phyloP scores from a whole-genome alignment of 2,329 filamentous ascomycete genomes.

The Penicillium sp. region DNA sequence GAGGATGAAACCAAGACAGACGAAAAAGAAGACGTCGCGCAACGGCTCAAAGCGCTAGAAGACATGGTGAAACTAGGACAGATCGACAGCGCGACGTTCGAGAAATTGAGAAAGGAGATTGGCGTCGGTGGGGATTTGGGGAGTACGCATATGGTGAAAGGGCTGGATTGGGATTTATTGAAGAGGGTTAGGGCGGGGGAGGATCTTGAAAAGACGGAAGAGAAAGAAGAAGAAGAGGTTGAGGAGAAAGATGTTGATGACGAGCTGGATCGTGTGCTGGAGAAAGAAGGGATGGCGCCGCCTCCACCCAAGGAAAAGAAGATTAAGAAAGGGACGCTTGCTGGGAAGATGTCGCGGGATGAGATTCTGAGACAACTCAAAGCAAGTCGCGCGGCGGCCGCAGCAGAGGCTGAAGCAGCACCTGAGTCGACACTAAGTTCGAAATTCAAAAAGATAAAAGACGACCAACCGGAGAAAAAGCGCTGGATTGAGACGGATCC shows the following conservation, averaged over 20 bases:
- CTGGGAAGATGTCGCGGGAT: constrained; percentile 53
- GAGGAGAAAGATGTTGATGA: constrained; percentile 55
- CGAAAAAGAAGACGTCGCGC: constrained; percentile 54
- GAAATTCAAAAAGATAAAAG: constrained; percentile 53
- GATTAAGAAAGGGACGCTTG: constrained; percentile 49
- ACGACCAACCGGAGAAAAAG: constrained; percentile 45
- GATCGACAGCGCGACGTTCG: constrained; percentile 76
- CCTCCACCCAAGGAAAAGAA: constrained; percentile 33
- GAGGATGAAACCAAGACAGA: constrained; percentile 39
- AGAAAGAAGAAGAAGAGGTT: constrained; percentile 26
- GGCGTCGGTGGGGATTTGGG: constrained; percentile 71
- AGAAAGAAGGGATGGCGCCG: constrained; percentile 30
- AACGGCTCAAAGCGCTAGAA: constrained; percentile 72
- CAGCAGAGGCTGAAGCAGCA: constrained; percentile 34
- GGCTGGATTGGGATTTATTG: constrained; percentile 76
- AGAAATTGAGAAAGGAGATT: constrained; percentile 69
- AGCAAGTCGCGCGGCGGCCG: constrained; percentile 43
- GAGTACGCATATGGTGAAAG: constrained; percentile 86
- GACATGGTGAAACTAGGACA: constrained; percentile 77
- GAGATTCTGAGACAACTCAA: constrained; percentile 59
- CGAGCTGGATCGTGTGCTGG: constrained; percentile 46
- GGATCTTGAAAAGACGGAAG: constrained; percentile 46
- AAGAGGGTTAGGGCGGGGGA: constrained; percentile 43
- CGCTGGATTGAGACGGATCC: constrained; percentile 55
- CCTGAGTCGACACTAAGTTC: constrained; percentile 49